A percentile compares a stretch with the other conserved stretches of the same genome.
These are phyloP conservation scores for Cucumis variabilis DNA, from an alignment of 331 rosid genomes.

Conservation along the genomic window DNA sequence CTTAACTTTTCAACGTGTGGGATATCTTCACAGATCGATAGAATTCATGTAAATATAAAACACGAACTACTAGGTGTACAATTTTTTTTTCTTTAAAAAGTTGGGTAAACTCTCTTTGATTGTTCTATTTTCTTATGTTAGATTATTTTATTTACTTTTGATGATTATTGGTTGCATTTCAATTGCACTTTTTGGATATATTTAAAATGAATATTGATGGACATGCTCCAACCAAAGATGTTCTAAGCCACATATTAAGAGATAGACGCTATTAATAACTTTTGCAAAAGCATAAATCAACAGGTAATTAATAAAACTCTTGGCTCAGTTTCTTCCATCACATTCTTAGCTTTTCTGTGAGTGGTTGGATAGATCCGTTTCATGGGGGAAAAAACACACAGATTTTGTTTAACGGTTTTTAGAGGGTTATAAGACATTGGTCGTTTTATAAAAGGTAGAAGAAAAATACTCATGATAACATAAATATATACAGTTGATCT, in stretches of 20 bases:
- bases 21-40: no score
- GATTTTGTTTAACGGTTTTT: neutral
- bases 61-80: neutral
- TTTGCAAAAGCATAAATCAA: neutral
- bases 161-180: slow-evolving; percentile 8
- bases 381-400: no score
- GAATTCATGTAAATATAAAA: neutral
- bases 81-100: no score
- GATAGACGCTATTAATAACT: neutral
- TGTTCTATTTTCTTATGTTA: neutral
- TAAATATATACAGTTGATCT: no score
- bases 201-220: neutral
- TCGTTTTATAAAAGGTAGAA: no score
- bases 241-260: slow-evolving; percentile 19
- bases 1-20: no score
- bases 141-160: neutral
- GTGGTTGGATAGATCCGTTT: neutral
- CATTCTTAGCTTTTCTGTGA: neutral
- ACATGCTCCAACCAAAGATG: neutral
- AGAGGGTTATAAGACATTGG: neutral
- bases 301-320: neutral
- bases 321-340: slow-evolving; percentile 14
- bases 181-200: neutral
- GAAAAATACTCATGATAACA: no score
- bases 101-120: neutral